Evolutionary conservation across 2,329 filamentous ascomycete species (phyloP).

Genomic region (Blumeria graminis): DNA sequence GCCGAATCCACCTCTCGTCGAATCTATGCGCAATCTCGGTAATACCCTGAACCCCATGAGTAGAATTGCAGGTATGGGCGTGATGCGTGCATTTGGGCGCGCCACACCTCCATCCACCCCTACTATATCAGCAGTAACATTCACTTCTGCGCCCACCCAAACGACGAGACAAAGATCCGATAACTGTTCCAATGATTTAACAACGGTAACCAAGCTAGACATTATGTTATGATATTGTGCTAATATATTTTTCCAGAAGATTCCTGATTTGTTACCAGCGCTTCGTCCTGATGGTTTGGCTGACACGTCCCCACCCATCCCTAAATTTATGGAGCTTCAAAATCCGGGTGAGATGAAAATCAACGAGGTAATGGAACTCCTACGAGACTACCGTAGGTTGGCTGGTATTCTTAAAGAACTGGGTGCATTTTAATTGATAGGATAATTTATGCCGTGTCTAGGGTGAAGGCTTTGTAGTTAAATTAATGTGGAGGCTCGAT

Average conservation of each 20-base stretch:
- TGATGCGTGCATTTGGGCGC: constrained; percentile 53
- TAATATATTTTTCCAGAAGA: constrained; percentile 22
- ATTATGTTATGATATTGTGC: no score
- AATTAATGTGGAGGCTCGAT: no score
- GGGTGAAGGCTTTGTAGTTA: no score
- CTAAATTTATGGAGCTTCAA: constrained; percentile 48
- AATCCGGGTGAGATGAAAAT: constrained; percentile 46
- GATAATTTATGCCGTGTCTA: no score
- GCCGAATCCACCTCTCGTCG: constrained; percentile 40
- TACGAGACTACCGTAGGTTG: constrained; percentile 52
- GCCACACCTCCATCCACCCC: constrained; percentile 16
- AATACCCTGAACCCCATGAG: constrained; percentile 66
- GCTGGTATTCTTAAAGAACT: constrained; percentile 38
- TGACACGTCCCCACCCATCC: constrained; percentile 40
- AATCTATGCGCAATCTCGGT: constrained; percentile 60
- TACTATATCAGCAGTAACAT: constrained; percentile 4
- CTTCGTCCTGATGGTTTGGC: constrained; percentile 29
- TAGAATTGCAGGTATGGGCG: constrained; percentile 47
- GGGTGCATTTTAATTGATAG: constrained; percentile 25
- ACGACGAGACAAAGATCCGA: no score
- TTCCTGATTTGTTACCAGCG: constrained; percentile 31
- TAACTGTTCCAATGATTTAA: constrained; percentile 18
- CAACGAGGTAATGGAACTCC: constrained; percentile 46
- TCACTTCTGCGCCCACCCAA: no score
- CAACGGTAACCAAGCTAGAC: constrained; percentile 22